Base-by-base conservation (phyloP, 371 early-diverging fungal genomes). In the Coemansia sp. region DNA sequence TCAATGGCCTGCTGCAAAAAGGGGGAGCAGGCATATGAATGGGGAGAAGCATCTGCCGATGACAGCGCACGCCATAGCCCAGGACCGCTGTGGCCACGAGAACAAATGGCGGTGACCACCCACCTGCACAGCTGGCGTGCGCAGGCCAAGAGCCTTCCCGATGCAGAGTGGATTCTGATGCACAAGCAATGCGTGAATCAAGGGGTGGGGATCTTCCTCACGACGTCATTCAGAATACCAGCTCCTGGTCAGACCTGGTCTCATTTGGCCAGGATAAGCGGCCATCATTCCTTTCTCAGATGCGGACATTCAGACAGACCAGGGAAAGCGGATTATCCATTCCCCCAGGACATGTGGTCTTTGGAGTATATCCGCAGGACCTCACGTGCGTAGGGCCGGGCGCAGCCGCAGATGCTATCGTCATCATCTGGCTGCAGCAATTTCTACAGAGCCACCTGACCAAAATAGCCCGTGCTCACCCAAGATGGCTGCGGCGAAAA, bases 361-460 rank as follows among this genome's bases (percentile, higher is more conserved):
- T 16, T 28, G 16, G 30, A 26, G 16, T 54, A 28, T 16, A 25
- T 16, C 23, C 54, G 54, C 54, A n/a, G 28, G 30, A 28, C 54
- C 30, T 54, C 54, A 54, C 54, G 54, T 54, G 54, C 30, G 54
- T 30, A 26, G 21, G 53, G 14, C 21, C 12, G 23, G 25, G 53
- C 53, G 25, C 44, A 44, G 44, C 44, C 44, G 44, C 44, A 44
- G 44, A 44, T n/a, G 44, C 44, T 12, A 44, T 44, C 44, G 44
- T 44, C 44, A 44, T 44, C 44, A 53, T 12, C 53, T 12, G 44
- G 14, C 53, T 53, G 30, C 54, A 54, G 25, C 30, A 54, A 26
- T 54, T 54, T 54, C 54, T 54, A 54, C 54, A 26, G 30, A 23
- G 54, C 18, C 54, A 54, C 14, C 25, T 54, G 54, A 54, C 54